phyloP scores from a whole-genome alignment of 1,284 basidiomycete species.

The Entoloma clypeatum region DNA sequence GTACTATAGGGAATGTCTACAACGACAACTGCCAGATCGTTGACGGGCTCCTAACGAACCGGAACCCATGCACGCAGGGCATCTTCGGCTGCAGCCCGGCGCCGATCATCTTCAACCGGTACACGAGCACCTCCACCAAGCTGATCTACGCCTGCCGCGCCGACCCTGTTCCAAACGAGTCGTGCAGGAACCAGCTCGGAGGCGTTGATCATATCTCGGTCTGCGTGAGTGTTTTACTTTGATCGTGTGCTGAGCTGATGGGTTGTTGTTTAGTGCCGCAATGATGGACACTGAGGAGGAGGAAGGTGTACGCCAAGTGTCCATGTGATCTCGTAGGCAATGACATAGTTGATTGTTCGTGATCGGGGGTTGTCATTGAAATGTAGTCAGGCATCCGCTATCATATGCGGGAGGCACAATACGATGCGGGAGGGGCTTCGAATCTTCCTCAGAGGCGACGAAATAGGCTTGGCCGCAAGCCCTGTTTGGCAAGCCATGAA shows the following conservation, averaged over 20 bases:
- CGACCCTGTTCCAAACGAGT: constrained; percentile 26
- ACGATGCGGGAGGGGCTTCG: too few relatives aligned
- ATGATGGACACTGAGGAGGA: too few relatives aligned
- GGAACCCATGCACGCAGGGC: constrained; percentile 26
- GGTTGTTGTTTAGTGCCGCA: constrained; percentile 15
- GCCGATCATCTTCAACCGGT: constrained; percentile 20
- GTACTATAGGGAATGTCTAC: constrained; percentile 25
- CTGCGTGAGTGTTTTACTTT: constrained; percentile 21
- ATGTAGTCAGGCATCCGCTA: too few relatives aligned
- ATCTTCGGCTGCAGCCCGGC: constrained; percentile 26
- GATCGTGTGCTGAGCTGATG: neutral
- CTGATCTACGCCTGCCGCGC: constrained; percentile 23
- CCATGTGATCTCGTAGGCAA: too few relatives aligned
- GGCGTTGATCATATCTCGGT: constrained; percentile 26
- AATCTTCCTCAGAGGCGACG: too few relatives aligned
- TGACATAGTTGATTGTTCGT: too few relatives aligned
- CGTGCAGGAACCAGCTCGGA: too few relatives aligned
- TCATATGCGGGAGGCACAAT: too few relatives aligned
- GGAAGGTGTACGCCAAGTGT: too few relatives aligned
- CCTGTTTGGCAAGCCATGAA: too few relatives aligned
- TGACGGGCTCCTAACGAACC: constrained; percentile 23
- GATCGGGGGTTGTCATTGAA: too few relatives aligned
- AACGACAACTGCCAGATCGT: constrained; percentile 23
- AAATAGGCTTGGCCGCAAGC: too few relatives aligned
- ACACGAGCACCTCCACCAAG: constrained; percentile 6